Evolutionary conservation across 768 basidiomycete genomes (phyloP), one percentile per base, ranked within the genome.

Genomic region (Kwoniella mangroviensis): DNA sequence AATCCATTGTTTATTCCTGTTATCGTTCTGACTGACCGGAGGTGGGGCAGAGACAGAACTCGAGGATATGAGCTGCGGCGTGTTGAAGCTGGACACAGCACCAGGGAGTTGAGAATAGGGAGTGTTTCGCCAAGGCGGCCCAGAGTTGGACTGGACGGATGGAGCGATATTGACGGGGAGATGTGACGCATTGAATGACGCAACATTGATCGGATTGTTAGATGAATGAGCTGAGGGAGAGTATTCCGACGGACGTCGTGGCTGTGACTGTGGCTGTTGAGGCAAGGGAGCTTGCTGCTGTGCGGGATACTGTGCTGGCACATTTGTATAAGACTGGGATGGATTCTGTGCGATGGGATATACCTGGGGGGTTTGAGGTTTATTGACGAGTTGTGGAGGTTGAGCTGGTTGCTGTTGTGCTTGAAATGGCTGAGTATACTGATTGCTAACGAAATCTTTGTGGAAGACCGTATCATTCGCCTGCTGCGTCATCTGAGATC

Each of bases 401-500:
- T 1, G 45, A 24, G 40, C 17, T 51, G 22, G 1, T 15, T 59
- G 57, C 13, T 22, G 41, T 10, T 40, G 49, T 24, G 21, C 40
- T 28, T 26, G 49, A 5, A 52, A 6, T 0, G 34, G 34, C 34
- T 34, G 4, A 15, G 43, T 55, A 52, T 64, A 61, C 5, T 66
- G 65, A 17, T 15, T 19, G 51, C 49, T 24, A 1, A 53, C 26
- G 24, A 67, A 63, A 21, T 52, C 34, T 26, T 59, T 66, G 51
- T 71, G 55, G 19, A 71, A 61, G 19, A 71, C 70, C 3, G 70
- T 71, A 21, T 71, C 53, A 10, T 57, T 22, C 4, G 42, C 43
- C 28, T 67, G 65, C 15, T 43, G 58, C 58, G 17, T 21, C 53
- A 53, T 26, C 41, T 66, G 64, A 19, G 3, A 34, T 61, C 55